Percentiles rank a stretch among this genome's conserved stretches.
phyloP scores from a whole-genome alignment of 2,329 filamentous ascomycete species.

The Botrytis byssoidea region DNA sequence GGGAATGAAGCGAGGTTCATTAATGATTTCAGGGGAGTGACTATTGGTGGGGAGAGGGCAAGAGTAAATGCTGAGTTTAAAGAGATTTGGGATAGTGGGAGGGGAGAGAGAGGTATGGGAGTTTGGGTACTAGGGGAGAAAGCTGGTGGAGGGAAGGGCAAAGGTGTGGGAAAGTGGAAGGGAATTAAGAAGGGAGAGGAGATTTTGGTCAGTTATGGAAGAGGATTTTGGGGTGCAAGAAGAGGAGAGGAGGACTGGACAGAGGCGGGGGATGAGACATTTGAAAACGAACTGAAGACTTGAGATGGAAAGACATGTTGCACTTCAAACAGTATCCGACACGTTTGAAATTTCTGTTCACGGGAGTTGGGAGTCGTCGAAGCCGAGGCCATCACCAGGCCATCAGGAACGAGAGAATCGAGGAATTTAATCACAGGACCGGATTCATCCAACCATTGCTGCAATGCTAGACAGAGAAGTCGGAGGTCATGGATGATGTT shows the following conservation, averaged over 20 bases:
- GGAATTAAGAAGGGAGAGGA: constrained; percentile 70
- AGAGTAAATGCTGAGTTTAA: constrained; percentile 49
- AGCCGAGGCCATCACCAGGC: background rate
- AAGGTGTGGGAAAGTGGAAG: constrained; percentile 49
- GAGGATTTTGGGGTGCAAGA: constrained; percentile 53
- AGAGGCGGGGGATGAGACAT: background rate
- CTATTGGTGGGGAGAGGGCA: constrained; percentile 25
- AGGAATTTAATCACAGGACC: background rate
- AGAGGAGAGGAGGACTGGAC: constrained; percentile 33
- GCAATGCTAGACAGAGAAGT: background rate
- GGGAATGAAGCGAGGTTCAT: constrained; percentile 67
- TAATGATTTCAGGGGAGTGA: constrained; percentile 64
- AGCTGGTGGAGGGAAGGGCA: constrained; percentile 43
- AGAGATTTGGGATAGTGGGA: constrained; percentile 55
- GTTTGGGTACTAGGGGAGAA: constrained; percentile 54
- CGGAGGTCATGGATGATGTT: background rate
- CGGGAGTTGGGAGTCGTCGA: background rate
- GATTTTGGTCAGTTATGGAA: constrained; percentile 58
- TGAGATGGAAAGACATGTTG: background rate
- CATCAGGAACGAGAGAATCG: background rate
- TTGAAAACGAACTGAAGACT: constrained; percentile 17
- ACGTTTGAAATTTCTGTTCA: background rate
- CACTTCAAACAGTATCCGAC: too few relatives aligned
- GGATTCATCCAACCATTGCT: background rate
- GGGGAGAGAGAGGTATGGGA: constrained; percentile 54